phyloP scores from a whole-genome alignment of 495 filamentous ascomycete genomes.

The Alectoria sarmentosa region DNA sequence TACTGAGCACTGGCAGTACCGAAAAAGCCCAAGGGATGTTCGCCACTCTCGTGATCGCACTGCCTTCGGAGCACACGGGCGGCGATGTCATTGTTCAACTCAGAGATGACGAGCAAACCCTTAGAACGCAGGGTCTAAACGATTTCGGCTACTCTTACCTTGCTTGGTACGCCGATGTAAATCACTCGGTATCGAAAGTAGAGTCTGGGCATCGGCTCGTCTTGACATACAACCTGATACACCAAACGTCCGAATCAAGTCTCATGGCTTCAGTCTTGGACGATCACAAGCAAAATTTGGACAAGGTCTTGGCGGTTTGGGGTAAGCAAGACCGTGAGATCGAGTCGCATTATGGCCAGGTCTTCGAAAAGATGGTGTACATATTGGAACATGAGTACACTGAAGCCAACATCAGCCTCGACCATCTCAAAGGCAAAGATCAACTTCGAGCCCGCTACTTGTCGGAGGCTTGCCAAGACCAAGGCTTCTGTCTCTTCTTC shows the following conservation, averaged over 20 bases:
- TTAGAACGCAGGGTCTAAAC: conserved; percentile 31
- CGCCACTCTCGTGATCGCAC: conserved; percentile 45
- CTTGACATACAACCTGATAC: conserved; percentile 49
- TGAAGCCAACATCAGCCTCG: conserved; percentile 33
- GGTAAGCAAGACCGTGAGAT: conserved; percentile 1
- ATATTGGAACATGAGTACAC: conserved; percentile 44
- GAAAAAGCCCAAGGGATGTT: conserved; percentile 52
- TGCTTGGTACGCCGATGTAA: conserved; percentile 50
- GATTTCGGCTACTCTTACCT: conserved; percentile 34
- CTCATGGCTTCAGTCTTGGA: conserved; percentile 17
- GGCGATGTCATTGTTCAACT: conserved; percentile 44
- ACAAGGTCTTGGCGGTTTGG: conserved; percentile 27
- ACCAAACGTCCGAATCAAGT: conserved; percentile 22
- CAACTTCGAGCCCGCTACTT: conserved; percentile 27
- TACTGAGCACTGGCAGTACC: conserved; percentile 22
- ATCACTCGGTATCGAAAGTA: conserved; percentile 46
- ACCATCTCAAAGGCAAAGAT: conserved; percentile 39
- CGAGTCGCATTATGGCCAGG: neutral
- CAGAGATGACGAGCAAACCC: conserved; percentile 30
- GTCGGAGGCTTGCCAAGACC: conserved; percentile 26
- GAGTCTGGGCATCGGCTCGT: conserved; percentile 44
- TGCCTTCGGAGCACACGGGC: conserved; percentile 47
- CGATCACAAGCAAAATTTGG: conserved; percentile 21
- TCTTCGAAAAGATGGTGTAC: conserved; percentile 30
- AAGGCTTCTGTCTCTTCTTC: conserved; percentile 15